Base-by-base conservation (phyloP, 768 basidiomycete genomes). In the Lactarius hatsudake region DNA sequence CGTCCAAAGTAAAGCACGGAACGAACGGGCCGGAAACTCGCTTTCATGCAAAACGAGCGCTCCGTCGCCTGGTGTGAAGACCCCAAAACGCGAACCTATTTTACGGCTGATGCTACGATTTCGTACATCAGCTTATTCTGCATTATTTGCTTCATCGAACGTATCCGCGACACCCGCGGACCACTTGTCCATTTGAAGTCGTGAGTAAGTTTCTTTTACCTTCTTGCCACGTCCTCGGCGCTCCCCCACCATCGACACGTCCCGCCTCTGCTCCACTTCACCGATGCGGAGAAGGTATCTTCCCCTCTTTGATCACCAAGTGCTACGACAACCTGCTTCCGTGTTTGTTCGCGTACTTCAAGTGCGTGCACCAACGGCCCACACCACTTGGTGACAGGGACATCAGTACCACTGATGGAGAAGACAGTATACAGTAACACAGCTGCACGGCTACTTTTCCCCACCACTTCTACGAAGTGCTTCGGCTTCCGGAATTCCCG, bases 351-450 rank as follows among this genome's bases (percentile, higher is more conserved):
- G 89, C 92, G 0, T 97, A 96, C 75, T 94, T 91, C 10, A 94
- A 96, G 92, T 94, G 94, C 43, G 83, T 96, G 55, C 95, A 96
- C 74, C 95, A 97, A 75, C 83, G 88, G 2, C 90, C 93, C 7
- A 73, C 85, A 2, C 75, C 85, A 2, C 75, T 77, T 2, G 62
- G 72, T 51, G 51, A 69, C 23, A 20, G 26, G 17, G 45, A 32
- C 26, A 48, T 58, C 20, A 7, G 32, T 26, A 51, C 66, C 48
- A 60, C 58, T 9, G 65, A 66, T 6, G 75, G 75, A 26, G 75
- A 79, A 13, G 78, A 79, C 20, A 81, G 84, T 55, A 74, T 88
- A 12, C 36, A 38, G 7, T 38, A 28, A 89, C 91, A 3, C 94
- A 96, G 74, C 77, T 96, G 32, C 94, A 96, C 73, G 74, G 96